Evolutionary conservation across 345 rosid species (phyloP).

Genomic region (Sonneratia caseolaris): DNA sequence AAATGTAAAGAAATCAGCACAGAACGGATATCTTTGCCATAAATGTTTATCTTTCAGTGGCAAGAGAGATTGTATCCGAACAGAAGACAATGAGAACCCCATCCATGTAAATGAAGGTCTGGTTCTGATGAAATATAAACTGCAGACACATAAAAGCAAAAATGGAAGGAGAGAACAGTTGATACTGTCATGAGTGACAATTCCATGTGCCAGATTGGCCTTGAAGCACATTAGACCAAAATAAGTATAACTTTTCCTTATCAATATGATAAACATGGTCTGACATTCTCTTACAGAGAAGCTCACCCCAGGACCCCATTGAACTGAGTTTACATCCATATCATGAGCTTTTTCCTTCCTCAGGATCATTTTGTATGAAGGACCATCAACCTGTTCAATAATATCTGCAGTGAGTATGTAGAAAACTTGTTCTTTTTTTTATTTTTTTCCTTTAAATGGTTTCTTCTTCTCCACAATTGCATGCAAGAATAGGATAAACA

Average conservation of each 20-base stretch:
- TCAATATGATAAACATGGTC: not conserved
- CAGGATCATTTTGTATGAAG: constrained; percentile 53
- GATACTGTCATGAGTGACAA: not conserved
- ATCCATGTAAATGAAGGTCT: not conserved
- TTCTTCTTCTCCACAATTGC: not conserved
- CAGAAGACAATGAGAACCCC: not conserved
- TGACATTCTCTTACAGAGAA: constrained; percentile 5
- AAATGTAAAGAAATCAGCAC: not conserved
- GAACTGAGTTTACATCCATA: constrained; percentile 78
- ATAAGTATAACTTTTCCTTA: not conserved
- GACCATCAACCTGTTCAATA: constrained; percentile 46
- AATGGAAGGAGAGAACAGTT: not conserved
- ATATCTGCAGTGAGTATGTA: not conserved
- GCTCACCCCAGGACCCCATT: constrained; percentile 74
- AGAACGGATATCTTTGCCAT: not conserved
- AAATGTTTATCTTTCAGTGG: not conserved
- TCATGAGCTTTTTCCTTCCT: constrained; percentile 87
- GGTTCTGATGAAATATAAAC: not conserved
- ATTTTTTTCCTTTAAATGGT: not conserved
- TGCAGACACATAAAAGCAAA: not conserved
- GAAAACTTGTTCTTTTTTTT: too few species aligned
- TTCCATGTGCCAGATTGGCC: not conserved
- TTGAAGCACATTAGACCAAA: not conserved
- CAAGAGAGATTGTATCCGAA: not conserved
- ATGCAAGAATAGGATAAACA: not conserved